These are phyloP conservation scores for Phytophthora pseudosyringae DNA, from an alignment of 352 stramenopile genomes.

Conservation along the genomic window DNA sequence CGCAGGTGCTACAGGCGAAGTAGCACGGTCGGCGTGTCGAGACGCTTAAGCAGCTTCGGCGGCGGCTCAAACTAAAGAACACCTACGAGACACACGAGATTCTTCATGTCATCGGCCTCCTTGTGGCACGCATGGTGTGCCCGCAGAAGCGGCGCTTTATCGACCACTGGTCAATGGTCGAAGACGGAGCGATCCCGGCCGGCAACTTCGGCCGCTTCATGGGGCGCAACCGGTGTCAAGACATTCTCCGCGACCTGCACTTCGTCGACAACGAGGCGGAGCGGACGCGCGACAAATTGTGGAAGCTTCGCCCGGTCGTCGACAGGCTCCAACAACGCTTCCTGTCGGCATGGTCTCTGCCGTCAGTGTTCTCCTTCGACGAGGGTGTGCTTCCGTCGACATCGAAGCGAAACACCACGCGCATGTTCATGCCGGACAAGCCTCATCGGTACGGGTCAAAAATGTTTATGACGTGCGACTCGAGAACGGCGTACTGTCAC, in stretches of 20 bases:
- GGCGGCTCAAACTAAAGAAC: too few species aligned
- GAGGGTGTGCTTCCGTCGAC: too few species aligned
- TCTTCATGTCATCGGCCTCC: constrained; percentile 22
- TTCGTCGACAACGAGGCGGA: not conserved
- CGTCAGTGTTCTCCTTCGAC: too few species aligned
- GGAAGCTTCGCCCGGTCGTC: not conserved
- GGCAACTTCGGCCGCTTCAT: not conserved
- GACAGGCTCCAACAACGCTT: not conserved
- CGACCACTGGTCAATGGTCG: not conserved
- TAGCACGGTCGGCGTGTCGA: not conserved
- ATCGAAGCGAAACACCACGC: too few species aligned
- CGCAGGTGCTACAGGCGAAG: not conserved
- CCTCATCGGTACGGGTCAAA: too few species aligned
- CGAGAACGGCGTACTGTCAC: too few species aligned
- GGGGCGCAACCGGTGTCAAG: not conserved
- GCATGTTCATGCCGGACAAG: too few species aligned
- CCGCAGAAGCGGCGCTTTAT: not conserved
- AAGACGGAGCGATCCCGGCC: not conserved
- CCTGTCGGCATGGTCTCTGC: too few species aligned
- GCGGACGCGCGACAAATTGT: not conserved
- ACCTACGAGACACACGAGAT: constrained; percentile 16
- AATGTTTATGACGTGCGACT: too few species aligned
- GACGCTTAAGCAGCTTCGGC: not conserved
- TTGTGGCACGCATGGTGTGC: constrained; percentile 30
- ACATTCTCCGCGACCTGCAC: not conserved